Evolutionary conservation across 495 filamentous ascomycete species (phyloP).

Genomic region (Aspergillus kassunensis): DNA sequence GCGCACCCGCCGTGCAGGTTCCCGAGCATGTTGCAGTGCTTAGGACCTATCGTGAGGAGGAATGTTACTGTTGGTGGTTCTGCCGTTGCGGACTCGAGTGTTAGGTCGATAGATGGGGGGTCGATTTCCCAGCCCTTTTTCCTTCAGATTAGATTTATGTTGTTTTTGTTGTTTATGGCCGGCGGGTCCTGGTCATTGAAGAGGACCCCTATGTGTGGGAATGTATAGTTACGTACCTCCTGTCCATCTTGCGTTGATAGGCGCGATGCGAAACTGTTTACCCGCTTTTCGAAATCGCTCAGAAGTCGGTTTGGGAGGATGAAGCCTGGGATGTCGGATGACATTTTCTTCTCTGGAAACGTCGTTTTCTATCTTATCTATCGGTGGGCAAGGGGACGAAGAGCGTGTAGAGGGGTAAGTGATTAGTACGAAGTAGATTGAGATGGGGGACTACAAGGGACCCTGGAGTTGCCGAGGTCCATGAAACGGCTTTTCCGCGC

Average conservation of each 20-base stretch:
- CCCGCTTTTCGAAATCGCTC: constrained; percentile 33
- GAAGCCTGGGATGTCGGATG: not conserved
- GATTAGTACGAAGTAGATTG: not conserved
- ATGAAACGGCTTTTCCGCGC: not conserved
- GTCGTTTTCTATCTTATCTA: too few species aligned
- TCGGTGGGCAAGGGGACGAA: too few species aligned
- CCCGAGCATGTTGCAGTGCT: constrained; percentile 54
- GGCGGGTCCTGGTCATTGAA: too few species aligned
- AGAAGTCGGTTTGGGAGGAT: constrained; percentile 23
- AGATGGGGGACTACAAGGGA: too few species aligned
- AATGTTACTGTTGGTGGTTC: constrained; percentile 32
- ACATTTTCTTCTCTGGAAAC: too few species aligned
- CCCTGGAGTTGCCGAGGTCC: not conserved
- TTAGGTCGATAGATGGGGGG: constrained; percentile 29
- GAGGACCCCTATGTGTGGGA: too few species aligned
- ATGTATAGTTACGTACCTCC: not conserved
- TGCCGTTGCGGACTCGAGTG: constrained; percentile 38
- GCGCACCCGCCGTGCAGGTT: constrained; percentile 70
- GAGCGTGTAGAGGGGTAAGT: too few species aligned
- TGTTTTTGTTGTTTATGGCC: too few species aligned
- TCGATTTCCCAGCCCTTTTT: constrained; percentile 38
- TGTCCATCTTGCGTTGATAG: not conserved
- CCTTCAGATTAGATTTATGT: too few species aligned
- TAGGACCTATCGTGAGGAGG: constrained; percentile 46
- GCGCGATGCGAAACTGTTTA: constrained; percentile 6